Evolutionary conservation across 805 yeast genomes (phyloP).

Genomic region (Ogataea salicorniae): DNA sequence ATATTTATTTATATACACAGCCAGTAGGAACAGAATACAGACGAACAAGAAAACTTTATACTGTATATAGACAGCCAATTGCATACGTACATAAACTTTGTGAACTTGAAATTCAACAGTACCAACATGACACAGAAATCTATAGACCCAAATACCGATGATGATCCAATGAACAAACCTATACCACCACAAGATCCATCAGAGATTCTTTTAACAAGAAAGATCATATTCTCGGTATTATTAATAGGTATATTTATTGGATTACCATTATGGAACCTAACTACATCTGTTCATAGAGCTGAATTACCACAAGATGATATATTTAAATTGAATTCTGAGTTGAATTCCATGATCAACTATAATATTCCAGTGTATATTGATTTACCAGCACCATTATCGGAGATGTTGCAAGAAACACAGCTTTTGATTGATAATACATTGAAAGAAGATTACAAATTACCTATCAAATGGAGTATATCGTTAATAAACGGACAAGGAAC

Average conservation of each 20-base stretch:
- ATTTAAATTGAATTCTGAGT: conserved; percentile 14
- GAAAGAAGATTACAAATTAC: conserved; percentile 2
- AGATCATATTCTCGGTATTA: conserved; percentile 24
- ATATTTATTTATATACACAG: too few relatives aligned
- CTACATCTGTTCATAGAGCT: conserved; percentile 63
- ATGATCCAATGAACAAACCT: not conserved
- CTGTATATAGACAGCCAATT: too few relatives aligned
- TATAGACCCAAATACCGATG: not conserved
- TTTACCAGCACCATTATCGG: conserved; percentile 27
- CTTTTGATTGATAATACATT: conserved; percentile 27
- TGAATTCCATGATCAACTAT: conserved; percentile 26
- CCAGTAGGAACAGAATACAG: too few relatives aligned
- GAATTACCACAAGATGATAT: conserved; percentile 47
- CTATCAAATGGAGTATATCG: conserved; percentile 29
- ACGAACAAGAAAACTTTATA: too few relatives aligned
- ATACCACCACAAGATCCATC: not conserved
- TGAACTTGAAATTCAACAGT: too few relatives aligned
- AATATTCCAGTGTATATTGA: conserved; percentile 42
- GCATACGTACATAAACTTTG: too few relatives aligned
- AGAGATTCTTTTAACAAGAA: conserved; percentile 11
- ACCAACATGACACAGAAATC: not conserved
- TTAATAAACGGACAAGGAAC: conserved; percentile 23
- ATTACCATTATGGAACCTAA: conserved; percentile 52
- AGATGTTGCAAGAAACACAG: conserved; percentile 34
- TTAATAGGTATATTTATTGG: conserved; percentile 37